These are phyloP conservation scores for Yarrowia sp. DNA, from an alignment of 805 yeast genomes.

Conservation along the genomic window DNA sequence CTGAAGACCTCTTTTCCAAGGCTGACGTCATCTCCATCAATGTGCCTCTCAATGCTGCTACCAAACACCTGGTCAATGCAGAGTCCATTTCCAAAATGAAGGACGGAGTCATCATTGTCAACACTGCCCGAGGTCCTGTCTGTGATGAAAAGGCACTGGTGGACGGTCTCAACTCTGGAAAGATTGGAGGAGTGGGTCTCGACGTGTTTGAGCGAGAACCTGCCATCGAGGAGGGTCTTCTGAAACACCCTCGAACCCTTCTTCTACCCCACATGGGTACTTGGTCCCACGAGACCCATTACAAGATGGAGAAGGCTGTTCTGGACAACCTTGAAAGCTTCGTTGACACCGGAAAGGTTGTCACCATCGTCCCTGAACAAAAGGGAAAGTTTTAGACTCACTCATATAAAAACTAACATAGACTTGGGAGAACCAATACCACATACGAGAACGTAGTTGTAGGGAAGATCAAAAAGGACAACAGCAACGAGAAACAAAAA, in stretches of 20 bases:
- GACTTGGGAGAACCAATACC: neutral
- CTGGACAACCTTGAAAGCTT: constrained; percentile 62
- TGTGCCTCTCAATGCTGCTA: constrained; percentile 52
- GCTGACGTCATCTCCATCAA: constrained; percentile 51
- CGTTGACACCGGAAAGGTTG: constrained; percentile 63
- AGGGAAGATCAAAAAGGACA: neutral
- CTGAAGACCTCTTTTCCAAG: constrained; percentile 47
- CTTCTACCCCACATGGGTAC: constrained; percentile 58
- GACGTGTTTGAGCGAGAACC: constrained; percentile 66
- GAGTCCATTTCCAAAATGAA: constrained; percentile 49
- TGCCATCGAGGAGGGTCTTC: constrained; percentile 46
- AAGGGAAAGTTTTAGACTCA: constrained; percentile 26
- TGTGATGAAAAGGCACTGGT: constrained; percentile 53
- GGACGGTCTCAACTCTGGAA: constrained; percentile 47
- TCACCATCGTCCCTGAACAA: constrained; percentile 74
- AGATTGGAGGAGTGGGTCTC: constrained; percentile 51
- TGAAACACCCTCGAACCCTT: constrained; percentile 45
- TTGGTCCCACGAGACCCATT: constrained; percentile 44
- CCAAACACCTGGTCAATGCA: constrained; percentile 49
- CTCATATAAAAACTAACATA: neutral
- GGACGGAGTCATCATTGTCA: constrained; percentile 51
- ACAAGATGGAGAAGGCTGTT: constrained; percentile 76
- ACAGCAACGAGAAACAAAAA: neutral
- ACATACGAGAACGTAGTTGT: neutral
- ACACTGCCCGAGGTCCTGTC: constrained; percentile 61